These are phyloP conservation scores for Scedosporium minutisporum DNA, from an alignment of 2,329 filamentous ascomycete species.

Conservation along the genomic window DNA sequence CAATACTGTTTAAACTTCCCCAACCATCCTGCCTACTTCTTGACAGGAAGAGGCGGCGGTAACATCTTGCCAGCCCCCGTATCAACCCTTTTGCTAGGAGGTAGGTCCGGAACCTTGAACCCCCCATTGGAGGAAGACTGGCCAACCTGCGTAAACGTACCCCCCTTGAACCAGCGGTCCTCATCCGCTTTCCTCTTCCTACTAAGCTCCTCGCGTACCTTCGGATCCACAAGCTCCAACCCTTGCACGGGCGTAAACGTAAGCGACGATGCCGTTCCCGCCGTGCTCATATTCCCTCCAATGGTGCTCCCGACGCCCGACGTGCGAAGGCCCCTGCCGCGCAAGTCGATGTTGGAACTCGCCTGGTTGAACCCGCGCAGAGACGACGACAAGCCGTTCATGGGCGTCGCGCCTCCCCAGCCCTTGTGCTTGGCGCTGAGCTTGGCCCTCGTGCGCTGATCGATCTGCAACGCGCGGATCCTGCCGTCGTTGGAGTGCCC, in stretches of 20 bases:
- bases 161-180: conserved; percentile 92
- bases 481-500: conserved; percentile 81
- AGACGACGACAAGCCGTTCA: conserved; percentile 65
- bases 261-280: conserved; percentile 75
- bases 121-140: conserved; percentile 43
- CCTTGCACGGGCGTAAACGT: conserved; percentile 94
- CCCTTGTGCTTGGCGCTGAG: conserved; percentile 92
- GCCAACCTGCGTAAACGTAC: conserved; percentile 87
- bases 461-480: conserved; percentile 79
- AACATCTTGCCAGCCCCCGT: conserved; percentile 48
- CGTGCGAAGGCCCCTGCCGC: conserved; percentile 68
- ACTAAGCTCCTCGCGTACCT: conserved; percentile 75
- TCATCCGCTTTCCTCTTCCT: conserved; percentile 90
- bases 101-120: conserved; percentile 72
- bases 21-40: conserved; percentile 7
- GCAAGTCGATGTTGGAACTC: conserved; percentile 56
- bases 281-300: conserved; percentile 33
- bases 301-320: conserved; percentile 70
- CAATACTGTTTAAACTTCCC: neutral
- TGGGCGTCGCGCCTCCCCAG: conserved; percentile 67
- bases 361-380: conserved; percentile 67
- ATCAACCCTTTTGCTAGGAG: conserved; percentile 63
- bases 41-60: conserved; percentile 19
- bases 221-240: conserved; percentile 89
- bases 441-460: conserved; percentile 86